Percentiles rank a stretch among this genome's conserved stretches.
Conservation (phyloP, 2,329 filamentous ascomycete species). For the Microdochium trichocladiopsis region DNA sequence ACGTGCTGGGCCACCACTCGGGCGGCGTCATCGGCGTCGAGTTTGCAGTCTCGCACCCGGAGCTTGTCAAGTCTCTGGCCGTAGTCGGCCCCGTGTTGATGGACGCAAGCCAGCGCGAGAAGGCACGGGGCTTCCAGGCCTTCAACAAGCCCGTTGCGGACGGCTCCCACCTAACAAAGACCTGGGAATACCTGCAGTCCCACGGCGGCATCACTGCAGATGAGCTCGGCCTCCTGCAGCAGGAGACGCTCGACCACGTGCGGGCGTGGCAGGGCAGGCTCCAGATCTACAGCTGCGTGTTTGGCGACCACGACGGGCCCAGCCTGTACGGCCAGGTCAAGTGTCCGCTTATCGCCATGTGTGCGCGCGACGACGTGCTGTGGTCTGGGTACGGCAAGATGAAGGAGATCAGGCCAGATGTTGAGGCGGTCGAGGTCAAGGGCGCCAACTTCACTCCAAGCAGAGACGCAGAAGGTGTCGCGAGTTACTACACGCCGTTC, state of each 20-base stretch:
- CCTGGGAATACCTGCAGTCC: slow-evolving; percentile 2
- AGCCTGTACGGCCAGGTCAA: slow-evolving; percentile 1
- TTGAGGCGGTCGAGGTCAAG: background rate
- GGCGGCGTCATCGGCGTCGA: slow-evolving; percentile 8
- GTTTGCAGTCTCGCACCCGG: slow-evolving; percentile 3
- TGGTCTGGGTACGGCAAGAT: slow-evolving; percentile 1
- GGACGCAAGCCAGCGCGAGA: background rate
- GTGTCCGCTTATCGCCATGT: slow-evolving; percentile 1
- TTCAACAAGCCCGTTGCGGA: slow-evolving; percentile 3
- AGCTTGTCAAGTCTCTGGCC: slow-evolving; percentile 1
- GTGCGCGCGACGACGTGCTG: slow-evolving; percentile 4
- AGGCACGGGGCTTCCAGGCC: background rate
- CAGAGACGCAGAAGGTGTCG: slow-evolving; percentile 1
- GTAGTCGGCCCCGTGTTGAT: slow-evolving; percentile 2
- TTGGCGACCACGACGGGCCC: slow-evolving; percentile 2
- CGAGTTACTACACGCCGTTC: background rate
- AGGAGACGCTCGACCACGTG: slow-evolving; percentile 3
- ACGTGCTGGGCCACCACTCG: slow-evolving; percentile 9
- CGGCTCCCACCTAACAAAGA: slow-evolving; percentile 1
- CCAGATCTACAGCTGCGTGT: slow-evolving; percentile 5
- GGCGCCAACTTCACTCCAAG: slow-evolving; percentile 3
- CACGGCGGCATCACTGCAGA: slow-evolving; percentile 1
- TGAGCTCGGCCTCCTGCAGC: slow-evolving; percentile 4
- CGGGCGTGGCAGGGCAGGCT: slow-evolving; percentile 3
- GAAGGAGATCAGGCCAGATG: background rate